Base-by-base conservation (phyloP, 306 rosid species). In the Dicorynia guianensis region DNA sequence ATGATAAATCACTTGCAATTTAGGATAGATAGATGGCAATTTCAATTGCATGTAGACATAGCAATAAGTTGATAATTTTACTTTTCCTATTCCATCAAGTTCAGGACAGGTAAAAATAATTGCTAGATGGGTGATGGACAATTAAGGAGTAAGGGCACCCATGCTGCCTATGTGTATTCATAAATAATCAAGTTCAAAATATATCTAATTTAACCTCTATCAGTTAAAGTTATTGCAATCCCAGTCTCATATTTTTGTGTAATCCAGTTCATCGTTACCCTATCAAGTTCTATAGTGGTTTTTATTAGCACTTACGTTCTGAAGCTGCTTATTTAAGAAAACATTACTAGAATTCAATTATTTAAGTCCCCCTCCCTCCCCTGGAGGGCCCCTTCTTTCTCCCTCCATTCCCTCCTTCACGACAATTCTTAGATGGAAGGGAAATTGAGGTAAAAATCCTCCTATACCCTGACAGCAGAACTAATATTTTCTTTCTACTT, bases 371-470 rank as follows among this genome's bases (percentile, higher is more conserved):
- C n/a, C n/a, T n/a, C n/a, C n/a, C n/a, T n/a, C n/a, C n/a, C n/a
- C n/a, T n/a, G n/a, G n/a, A n/a, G n/a, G n/a, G n/a, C n/a, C n/a
- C n/a, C n/a, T n/a, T n/a, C n/a, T n/a, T n/a, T n/a, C n/a, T n/a
- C n/a, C n/a, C n/a, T n/a, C n/a, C n/a, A n/a, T n/a, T n/a, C 69
- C 73, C 57, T 15, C 36, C 63, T 63, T 63, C 42, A 75, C n/a
- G 36, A 19, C 42, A 63, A 36, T 63, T 49, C 42, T 48, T 2
- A 50, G 52, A 62, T 52, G 43, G 39, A 58, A 57, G 53, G 46
- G 48, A 15, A 15, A 11, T 15, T 17, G 48, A 17, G 36, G 33
- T 39, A 62, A 19, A 36, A 19, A 34, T 49, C 33, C 35, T 34
- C 34, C 11, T 38, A 25, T 25, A 17, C 11, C 42, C 67, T 63